Evolutionary conservation across 345 rosid genomes (phyloP), one percentile per base, ranked within the genome.

Genomic region (Hypericum perforatum): DNA sequence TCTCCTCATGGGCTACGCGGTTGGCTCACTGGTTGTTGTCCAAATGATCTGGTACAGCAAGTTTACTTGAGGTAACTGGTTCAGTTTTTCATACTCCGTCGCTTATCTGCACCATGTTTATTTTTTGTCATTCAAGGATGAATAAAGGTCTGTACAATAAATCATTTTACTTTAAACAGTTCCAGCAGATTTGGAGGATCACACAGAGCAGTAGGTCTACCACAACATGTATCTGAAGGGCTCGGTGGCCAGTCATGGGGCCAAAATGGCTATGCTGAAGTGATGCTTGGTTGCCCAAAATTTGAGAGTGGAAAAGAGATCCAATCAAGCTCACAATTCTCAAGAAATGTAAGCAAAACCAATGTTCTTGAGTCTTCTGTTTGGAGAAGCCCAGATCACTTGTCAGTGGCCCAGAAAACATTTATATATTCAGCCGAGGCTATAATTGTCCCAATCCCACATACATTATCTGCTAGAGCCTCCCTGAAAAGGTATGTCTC

Each of bases 1-100:
- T 84, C 97, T 71, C 98, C 98, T 58, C 89, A 92, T 80, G 98
- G 98, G 48, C 85, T 85, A 85, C 77, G 89, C 38, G 98, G 98
- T 39, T 77, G 80, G 74, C 94, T 92, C 41, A 82, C 88, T 52
- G 97, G 97, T 63, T 79, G 76, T 63, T 83, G 94, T 76, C 89
- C 98, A 16, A 78, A 72, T 56, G 95, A 92, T 72, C 89, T 92
- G 67, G 89, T 92, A 74, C 79, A 89, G 81, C 89, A 92, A 82
- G 89, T 85, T 5, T 92, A 85, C 64, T 71, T 79, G 60, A 71
- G 94, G 98, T 89, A 60, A 60, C 38, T 64, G 32, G 32, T 22
- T 22, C 32, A 22, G 32, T 1, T 46, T 13, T 55, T 29, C 56
- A 49, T 62, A 53, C 40, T 64, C 42, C 16, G 7, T 56, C 5